Conservation (phyloP, 306 rosid genomes). For the Trifolium dubium region DNA sequence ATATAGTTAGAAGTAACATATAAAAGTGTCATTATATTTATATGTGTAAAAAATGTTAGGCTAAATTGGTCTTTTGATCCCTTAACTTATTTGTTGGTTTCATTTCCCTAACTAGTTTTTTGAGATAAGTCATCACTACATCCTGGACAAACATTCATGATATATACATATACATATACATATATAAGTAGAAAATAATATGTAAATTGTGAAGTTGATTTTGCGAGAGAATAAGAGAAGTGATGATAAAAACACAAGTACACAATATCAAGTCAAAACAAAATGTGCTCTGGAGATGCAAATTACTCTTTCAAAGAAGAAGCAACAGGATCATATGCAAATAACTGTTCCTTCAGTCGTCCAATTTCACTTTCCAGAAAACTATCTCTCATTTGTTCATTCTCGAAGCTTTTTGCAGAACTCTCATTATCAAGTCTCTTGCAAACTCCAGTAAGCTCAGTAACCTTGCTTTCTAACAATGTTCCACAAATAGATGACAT, state of each 20-base stretch:
- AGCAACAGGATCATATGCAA: conserved; percentile 66
- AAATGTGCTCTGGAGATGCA: conserved; percentile 68
- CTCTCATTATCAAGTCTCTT: conserved; percentile 69
- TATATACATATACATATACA: neutral
- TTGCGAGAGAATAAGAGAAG: conserved; percentile 16
- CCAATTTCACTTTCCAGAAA: conserved; percentile 67
- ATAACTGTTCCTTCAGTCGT: conserved; percentile 62
- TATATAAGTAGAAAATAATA: conserved; percentile 28
- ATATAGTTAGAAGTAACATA: no score
- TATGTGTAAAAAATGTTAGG: no score
- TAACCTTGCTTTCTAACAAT: conserved; percentile 71
- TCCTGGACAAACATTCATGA: conserved; percentile 54
- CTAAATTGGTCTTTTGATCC: no score
- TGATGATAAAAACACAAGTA: neutral
- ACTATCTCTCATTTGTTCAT: conserved; percentile 58
- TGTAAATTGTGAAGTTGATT: conserved; percentile 30
- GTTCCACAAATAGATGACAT: conserved; percentile 72
- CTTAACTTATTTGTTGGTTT: no score
- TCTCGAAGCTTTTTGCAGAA: conserved; percentile 56
- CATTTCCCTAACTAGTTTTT: conserved; percentile 19
- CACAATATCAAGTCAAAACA: conserved; percentile 24
- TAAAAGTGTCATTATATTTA: no score
- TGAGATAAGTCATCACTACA: conserved; percentile 41
- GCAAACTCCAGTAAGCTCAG: conserved; percentile 71
- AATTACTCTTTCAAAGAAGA: conserved; percentile 75